Conservation (phyloP, 768 basidiomycete genomes). For the Crassisporium funariophilum region DNA sequence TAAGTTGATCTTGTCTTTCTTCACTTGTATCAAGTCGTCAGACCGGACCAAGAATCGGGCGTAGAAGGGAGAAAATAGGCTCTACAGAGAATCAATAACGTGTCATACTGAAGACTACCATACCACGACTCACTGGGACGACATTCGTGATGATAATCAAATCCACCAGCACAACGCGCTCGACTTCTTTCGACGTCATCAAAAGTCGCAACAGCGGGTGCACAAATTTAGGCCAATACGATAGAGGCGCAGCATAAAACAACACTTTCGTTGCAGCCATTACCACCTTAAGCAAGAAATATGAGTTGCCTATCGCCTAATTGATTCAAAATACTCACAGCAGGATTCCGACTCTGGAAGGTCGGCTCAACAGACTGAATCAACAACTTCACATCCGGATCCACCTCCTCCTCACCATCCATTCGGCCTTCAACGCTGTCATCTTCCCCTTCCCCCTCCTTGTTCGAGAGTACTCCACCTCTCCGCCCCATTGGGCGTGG, state of each 20-base stretch:
- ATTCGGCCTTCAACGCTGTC: too few species aligned
- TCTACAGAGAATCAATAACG: conserved; percentile 35
- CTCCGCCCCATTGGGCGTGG: conserved; percentile 51
- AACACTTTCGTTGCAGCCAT: conserved; percentile 73
- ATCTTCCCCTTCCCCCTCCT: conserved; percentile 12
- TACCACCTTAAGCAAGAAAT: conserved; percentile 59
- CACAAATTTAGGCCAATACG: conserved; percentile 57
- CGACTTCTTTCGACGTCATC: conserved; percentile 67
- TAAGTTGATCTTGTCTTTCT: conserved; percentile 74
- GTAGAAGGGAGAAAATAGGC: conserved; percentile 64
- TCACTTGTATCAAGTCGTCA: conserved; percentile 66
- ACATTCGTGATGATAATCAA: conserved; percentile 63
- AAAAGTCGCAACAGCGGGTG: conserved; percentile 77
- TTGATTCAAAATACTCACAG: conserved; percentile 61
- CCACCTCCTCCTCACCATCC: conserved; percentile 70
- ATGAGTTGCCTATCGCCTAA: background rate
- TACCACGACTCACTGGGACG: conserved; percentile 57
- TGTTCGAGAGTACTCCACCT: conserved; percentile 17
- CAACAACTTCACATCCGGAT: conserved; percentile 77
- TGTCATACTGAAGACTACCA: background rate
- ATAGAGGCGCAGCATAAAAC: conserved; percentile 70
- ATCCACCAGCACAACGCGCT: conserved; percentile 74
- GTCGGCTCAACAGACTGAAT: conserved; percentile 73
- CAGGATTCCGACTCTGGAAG: conserved; percentile 85
- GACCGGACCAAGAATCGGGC: conserved; percentile 69